Evolutionary conservation across 2,329 filamentous ascomycete genomes (phyloP), one percentile per base, ranked within the genome.

Genomic region (Aspergillus puulaauensis): DNA sequence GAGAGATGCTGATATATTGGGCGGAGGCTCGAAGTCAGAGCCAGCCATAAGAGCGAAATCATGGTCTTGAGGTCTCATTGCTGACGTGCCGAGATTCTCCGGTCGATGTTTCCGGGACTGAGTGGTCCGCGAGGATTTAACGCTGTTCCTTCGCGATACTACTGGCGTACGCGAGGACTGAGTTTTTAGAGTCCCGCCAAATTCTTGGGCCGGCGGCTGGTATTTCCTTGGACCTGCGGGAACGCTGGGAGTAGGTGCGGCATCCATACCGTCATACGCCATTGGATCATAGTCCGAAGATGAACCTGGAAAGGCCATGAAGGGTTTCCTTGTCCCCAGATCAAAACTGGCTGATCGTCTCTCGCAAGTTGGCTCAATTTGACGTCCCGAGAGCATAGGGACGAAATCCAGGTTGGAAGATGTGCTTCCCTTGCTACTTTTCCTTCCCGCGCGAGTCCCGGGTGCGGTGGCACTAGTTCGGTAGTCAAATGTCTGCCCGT

Each of bases 231-330:
- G 91, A 5, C 93, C 93, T 49, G 83, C 88, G 35, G 91, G 91
- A 37, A 97, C 82, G 27, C 87, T 93, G 5, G 93, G 93, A 39
- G 89, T 93, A 14, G 93, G 93, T 24, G 92, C 93, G 52, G 91
- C 90, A 70, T 95, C 90, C 75, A 88, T 86, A 19, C 64, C 68
- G 66, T 89, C 84, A 51, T 75, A 69, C n/a, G 66, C 39, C 9
- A 65, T 59, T 14, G 64, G 58, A 17, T 69, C 67, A 52, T 70
- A 63, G 6, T 61, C 64, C n/a, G 69, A 62, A 5, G 79, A 59
- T 1, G 76, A 75, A 54, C 79, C 79, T 0, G 74, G 72, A 61
- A 72, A 68, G 8, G 68, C 41, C 3, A 75, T 52, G 37, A 77
- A 72, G 3, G 74, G 66, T 2, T 70, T 1, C 69, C 72, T 43